phyloP scores from a whole-genome alignment of 352 stramenopile genomes.

The Globisporangium iwayamae region DNA sequence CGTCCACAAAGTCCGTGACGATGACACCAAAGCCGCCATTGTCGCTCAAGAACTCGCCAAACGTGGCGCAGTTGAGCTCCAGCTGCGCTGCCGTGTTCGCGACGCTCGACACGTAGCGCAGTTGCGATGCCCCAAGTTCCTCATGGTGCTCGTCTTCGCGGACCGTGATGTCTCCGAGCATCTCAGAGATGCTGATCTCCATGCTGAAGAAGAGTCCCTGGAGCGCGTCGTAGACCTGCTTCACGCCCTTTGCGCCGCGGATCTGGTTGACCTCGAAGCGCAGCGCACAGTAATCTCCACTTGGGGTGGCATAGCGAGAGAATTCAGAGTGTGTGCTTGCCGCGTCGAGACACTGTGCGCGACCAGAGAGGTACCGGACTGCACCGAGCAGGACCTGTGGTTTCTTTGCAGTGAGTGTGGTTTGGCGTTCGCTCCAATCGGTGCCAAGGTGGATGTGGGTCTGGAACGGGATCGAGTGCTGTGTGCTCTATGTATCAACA shows the following conservation, averaged over 20 bases:
- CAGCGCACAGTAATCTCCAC: conserved; percentile 40
- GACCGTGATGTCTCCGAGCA: conserved; percentile 47
- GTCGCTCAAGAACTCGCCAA: conserved; percentile 27
- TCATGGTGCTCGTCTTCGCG: conserved; percentile 46
- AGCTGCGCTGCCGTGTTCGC: conserved; percentile 18
- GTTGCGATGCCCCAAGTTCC: conserved; percentile 35
- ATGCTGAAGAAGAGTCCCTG: conserved; percentile 59
- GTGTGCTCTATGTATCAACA: background rate
- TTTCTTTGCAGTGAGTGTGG: background rate
- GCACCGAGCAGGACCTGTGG: background rate
- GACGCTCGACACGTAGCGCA: conserved; percentile 28
- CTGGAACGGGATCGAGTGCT: background rate
- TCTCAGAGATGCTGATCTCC: conserved; percentile 55
- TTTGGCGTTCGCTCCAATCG: background rate
- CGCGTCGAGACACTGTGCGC: background rate
- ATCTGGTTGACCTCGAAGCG: conserved; percentile 55
- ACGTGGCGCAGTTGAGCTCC: conserved; percentile 44
- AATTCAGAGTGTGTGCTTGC: background rate
- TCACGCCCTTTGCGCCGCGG: conserved; percentile 24
- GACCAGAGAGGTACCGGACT: background rate
- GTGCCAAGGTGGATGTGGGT: background rate
- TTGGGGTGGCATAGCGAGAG: conserved; percentile 33
- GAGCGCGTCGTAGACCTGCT: conserved; percentile 49
- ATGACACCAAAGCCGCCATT: conserved; percentile 27
- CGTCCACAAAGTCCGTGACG: conserved; percentile 34